Evolutionary conservation across 1,139 yeast species (phyloP), one percentile per base, ranked within the genome.

Genomic region (Sporopachydermia cereana): DNA sequence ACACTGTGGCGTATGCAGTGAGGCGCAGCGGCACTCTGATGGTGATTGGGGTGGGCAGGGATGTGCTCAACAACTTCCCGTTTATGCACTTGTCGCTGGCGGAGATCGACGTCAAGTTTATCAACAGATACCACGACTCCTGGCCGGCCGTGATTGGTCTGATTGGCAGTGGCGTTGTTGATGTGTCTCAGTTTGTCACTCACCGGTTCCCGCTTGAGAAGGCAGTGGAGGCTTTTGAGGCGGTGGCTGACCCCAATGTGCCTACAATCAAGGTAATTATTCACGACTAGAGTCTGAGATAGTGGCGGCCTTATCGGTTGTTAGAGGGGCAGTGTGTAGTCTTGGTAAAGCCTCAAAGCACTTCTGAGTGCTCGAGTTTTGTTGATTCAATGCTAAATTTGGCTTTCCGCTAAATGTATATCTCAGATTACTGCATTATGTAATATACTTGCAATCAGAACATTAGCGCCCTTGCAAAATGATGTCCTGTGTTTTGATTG

Each of bases 31-130:
- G 70, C 24, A 47, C 54, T 16, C 47, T 66, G 24, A 54, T 61
- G 36, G 58, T 66, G 14, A 56, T 66, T 47, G 70, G 70, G 43
- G 69, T 66, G 31, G 68, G 69, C 39, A 56, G 54, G 46, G 62
- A 61, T 43, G 54, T 50, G 25, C 53, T 66, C 42, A 60, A 64
- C 51, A 59, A 60, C 39, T 63, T 66, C 57, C 69, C 70, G 44
- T 65, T 66, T 55, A 66, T 66, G 69, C 65, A 61, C 27, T 51
- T 65, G 20, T 66, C 69, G 3, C 52, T 66, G 20, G 67, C 63
- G 29, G 69, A 66, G 46, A 59, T 65, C 44, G 68, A 66, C 50
- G 60, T 66, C 42, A 64, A 59, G 48, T 65, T 66, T 48, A 63
- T 63, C 49, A 65, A 66, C 53, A 57, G 69, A 52, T 66, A 65